phyloP scores from a whole-genome alignment of 306 rosid species.

The Cotoneaster glaucophyllus region DNA sequence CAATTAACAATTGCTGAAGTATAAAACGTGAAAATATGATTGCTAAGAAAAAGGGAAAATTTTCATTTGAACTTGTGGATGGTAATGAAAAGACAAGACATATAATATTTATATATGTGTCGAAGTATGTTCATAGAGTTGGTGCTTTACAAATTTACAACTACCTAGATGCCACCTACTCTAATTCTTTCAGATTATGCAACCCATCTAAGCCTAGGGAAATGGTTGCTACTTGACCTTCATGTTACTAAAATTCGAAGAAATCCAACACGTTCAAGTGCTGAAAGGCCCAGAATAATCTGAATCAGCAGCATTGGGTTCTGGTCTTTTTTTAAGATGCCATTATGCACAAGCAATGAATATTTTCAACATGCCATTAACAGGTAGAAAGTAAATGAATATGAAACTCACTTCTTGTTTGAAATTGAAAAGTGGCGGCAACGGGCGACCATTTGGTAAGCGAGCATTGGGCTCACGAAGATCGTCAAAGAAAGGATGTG shows the following conservation, averaged over 20 bases:
- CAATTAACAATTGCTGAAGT: not conserved
- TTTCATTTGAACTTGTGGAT: not conserved
- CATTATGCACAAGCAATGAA: no score
- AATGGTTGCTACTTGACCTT: not conserved
- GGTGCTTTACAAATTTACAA: not conserved
- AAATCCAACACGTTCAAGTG: not conserved
- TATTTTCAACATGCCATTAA: not conserved
- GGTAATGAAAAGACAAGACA: not conserved
- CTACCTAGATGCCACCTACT: not conserved
- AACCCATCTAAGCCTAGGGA: not conserved
- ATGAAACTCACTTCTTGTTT: constrained; percentile 75
- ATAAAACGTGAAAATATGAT: not conserved
- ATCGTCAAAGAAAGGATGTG: constrained; percentile 89
- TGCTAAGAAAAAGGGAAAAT: not conserved
- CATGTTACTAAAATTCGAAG: not conserved
- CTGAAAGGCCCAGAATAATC: not conserved
- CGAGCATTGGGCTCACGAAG: constrained; percentile 84
- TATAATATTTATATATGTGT: not conserved
- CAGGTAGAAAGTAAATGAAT: not conserved
- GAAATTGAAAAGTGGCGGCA: constrained; percentile 84
- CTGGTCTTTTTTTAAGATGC: no score
- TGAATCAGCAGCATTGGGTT: no score
- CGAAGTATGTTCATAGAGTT: not conserved
- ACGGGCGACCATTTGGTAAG: constrained; percentile 74
- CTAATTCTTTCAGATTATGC: not conserved